Evolutionary conservation across 768 basidiomycete genomes (phyloP).

Genomic region (Amanita exitialis): DNA sequence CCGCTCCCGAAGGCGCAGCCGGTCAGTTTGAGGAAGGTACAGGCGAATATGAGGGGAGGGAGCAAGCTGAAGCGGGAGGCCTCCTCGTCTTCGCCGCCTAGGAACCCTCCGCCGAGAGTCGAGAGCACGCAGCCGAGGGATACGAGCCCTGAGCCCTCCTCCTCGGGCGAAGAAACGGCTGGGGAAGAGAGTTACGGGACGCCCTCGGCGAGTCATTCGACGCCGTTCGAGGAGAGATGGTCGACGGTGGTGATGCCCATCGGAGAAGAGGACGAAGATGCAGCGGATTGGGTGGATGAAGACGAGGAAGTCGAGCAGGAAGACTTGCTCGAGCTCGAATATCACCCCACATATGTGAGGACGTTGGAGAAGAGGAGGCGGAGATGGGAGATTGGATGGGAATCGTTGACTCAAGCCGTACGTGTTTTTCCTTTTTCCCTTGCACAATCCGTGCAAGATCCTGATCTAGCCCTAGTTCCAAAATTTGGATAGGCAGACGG

Average conservation of each 20-base stretch:
- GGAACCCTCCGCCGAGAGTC: constrained; percentile 67
- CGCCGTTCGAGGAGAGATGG: constrained; percentile 10
- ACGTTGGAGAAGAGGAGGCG: constrained; percentile 59
- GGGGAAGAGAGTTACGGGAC: constrained; percentile 42
- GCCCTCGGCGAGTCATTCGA: constrained; percentile 9
- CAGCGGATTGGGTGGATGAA: constrained; percentile 64
- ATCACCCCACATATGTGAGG: constrained; percentile 60
- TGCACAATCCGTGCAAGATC: constrained; percentile 4
- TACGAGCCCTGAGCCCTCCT: constrained; percentile 69
- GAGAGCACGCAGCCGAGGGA: constrained; percentile 79
- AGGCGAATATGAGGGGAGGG: constrained; percentile 19
- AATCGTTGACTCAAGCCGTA: constrained; percentile 64
- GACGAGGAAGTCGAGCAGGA: constrained; percentile 62
- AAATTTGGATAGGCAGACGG: constrained; percentile 70
- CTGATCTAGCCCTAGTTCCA: constrained; percentile 47
- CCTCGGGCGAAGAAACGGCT: constrained; percentile 71
- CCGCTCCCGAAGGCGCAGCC: constrained; percentile 39
- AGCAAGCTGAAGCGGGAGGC: constrained; percentile 16
- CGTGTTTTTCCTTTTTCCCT: constrained; percentile 13
- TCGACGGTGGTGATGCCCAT: not conserved
- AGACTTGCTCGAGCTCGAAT: constrained; percentile 67
- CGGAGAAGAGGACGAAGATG: constrained; percentile 24
- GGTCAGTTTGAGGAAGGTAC: constrained; percentile 32
- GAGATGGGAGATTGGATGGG: constrained; percentile 72
- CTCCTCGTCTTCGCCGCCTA: constrained; percentile 9